These are phyloP conservation scores for Xylariales sp. DNA, from an alignment of 2,329 filamentous ascomycete species.

Conservation along the genomic window DNA sequence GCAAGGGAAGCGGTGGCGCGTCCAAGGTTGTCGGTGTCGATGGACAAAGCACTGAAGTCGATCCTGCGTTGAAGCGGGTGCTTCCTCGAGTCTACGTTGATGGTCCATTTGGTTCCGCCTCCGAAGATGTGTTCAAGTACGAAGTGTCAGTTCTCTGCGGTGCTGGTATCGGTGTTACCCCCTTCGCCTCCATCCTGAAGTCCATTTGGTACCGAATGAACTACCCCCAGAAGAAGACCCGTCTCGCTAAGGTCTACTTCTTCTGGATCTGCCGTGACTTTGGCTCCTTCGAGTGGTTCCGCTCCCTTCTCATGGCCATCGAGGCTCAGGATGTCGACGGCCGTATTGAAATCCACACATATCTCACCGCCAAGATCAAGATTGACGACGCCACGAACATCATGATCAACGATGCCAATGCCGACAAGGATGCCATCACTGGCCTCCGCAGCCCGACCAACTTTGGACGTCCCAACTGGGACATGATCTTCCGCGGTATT, in stretches of 20 bases:
- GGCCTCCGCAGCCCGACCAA: constrained; percentile 78
- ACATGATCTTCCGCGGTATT: constrained; percentile 83
- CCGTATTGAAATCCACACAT: constrained; percentile 85
- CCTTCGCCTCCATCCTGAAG: constrained; percentile 82
- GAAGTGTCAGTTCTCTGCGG: constrained; percentile 76
- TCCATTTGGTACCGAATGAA: constrained; percentile 94
- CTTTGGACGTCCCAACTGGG: constrained; percentile 85
- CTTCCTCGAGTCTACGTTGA: constrained; percentile 79
- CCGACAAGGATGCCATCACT: constrained; percentile 80
- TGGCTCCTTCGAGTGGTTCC: constrained; percentile 86
- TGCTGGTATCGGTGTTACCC: constrained; percentile 81
- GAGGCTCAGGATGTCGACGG: constrained; percentile 81
- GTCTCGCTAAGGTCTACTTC: constrained; percentile 83
- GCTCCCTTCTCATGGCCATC: constrained; percentile 76
- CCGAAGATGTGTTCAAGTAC: constrained; percentile 87
- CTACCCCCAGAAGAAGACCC: constrained; percentile 74
- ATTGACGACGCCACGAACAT: constrained; percentile 83
- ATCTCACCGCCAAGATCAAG: constrained; percentile 83
- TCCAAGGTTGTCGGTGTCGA: constrained; percentile 69
- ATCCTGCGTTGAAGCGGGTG: constrained; percentile 67
- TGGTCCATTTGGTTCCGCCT: constrained; percentile 80
- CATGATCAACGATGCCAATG: constrained; percentile 87
- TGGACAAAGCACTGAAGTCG: constrained; percentile 53
- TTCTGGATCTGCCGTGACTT: constrained; percentile 92
- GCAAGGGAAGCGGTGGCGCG: constrained; percentile 44